Evolutionary conservation across 352 stramenopile species (phyloP), one percentile per base, ranked within the genome.

Genomic region (Globisporangium paroecandrum): DNA sequence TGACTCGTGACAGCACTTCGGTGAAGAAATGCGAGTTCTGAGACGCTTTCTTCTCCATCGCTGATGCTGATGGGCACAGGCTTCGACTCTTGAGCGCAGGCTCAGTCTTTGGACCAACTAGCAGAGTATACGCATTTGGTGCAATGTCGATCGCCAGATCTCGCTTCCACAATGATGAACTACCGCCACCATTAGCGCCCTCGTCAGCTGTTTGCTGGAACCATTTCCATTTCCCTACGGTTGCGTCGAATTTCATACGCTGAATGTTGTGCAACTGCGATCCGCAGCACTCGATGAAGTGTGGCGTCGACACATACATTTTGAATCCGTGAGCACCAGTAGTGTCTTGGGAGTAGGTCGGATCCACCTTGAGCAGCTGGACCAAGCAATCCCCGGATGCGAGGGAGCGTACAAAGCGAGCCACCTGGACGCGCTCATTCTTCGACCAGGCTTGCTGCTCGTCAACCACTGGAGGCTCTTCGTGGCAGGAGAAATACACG

Each of bases 251-350:
- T 15, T 25, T 27, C 43, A 82, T 77, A n/a, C 64, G 67, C n/a
- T 76, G 71, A 47, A 80, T 69, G 20, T 61, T 82, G 53, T 78
- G 70, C 4, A 85, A 61, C 29, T 78, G 64, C 8, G 73, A 77
- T 1, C 71, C 69, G 56, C 69, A 82, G 43, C 73, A 78, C 25
- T 85, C 73, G 38, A 83, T 79, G 47, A 77, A 78, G 38, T 85
- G 71, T 9, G 76, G 73, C 3, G 75, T 85, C 24, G 74, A 71
- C 6, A 74, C 60, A n/a, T 78, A 82, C 4, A 43, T 18, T 46
- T 71, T 66, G 29, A 67, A 65, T 22, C 36, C 46, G 7, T 22
- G 29, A 18, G 64, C 22, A 20, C 64, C 41, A 32, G 55, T 73
- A 22, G 68, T 75, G 41, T 15, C 38, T 27, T 51, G 60, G 10